Base-by-base conservation (phyloP, 495 filamentous ascomycete genomes). In the Annulohypoxylon moriforme region DNA sequence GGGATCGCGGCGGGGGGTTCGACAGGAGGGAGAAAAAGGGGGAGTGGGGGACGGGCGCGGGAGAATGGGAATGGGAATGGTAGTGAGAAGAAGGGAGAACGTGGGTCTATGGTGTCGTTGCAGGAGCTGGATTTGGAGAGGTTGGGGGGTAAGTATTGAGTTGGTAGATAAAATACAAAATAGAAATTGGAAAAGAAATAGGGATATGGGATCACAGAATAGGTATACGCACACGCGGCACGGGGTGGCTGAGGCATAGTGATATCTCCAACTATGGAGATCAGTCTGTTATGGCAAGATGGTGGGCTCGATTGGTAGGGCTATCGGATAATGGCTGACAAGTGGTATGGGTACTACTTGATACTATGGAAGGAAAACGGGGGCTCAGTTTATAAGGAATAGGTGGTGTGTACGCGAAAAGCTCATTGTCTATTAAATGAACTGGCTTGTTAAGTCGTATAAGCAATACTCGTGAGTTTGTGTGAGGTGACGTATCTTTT, bases 41-140 rank as follows among this genome's bases (percentile, higher is more conserved):
- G 55, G 10, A 16, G 44, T 7, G 34, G 36, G 40, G 55, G 57
- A 13, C 29, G 49, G 38, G 49, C 31, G 24, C n/a, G 55, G 55
- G 61, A 73, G 42, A 49, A 49, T 57, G 50, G 50, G 27, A 6
- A 6, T 29, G 27, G n/a, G n/a, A n/a, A 20, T 16, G 34, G 31
- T 18, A 47, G 38, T 10, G 65, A 64, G 44, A 68, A 49, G 36
- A 72, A 63, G 31, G 67, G 69, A 22, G 63, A 44, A 4, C 46
- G 40, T 1, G 71, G 67, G 29, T 68, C 72, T 1, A 31, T 55
- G 8, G 68, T 71, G 3, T 65, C 65, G 49, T 50, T 75, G 11
- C 64, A 73, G 52, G 73, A 76, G 42, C 42, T 76, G 46, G 68
- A 76, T 38, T 31, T 75, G 20, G 74, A 75, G 52, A 78, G 59